Conservation (phyloP, 352 stramenopile species). For the Phytopythium chamaehyphon region DNA sequence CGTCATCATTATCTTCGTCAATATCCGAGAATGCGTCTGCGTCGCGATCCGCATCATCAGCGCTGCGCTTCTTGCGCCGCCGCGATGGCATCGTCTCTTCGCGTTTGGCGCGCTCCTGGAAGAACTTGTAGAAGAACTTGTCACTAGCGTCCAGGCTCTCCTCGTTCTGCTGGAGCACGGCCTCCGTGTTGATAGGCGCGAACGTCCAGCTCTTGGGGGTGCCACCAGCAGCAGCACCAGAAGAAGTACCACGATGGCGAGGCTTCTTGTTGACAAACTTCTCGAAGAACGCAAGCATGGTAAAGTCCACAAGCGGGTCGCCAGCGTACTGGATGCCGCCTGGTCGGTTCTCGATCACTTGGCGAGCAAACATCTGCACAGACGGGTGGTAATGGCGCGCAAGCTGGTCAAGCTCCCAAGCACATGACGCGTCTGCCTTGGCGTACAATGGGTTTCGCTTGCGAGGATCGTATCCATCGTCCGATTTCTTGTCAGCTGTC, state of each 20-base stretch:
- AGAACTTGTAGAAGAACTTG: slow-evolving; percentile 94
- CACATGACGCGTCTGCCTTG: slow-evolving; percentile 56
- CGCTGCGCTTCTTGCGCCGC: slow-evolving; percentile 31
- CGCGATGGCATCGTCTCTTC: slow-evolving; percentile 25
- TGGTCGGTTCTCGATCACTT: slow-evolving; percentile 51
- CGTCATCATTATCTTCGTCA: slow-evolving; percentile 38
- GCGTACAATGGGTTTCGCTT: slow-evolving; percentile 90
- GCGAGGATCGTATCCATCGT: slow-evolving; percentile 63
- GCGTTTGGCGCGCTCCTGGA: slow-evolving; percentile 73
- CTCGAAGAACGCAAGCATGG: slow-evolving; percentile 96
- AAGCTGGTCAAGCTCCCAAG: slow-evolving; percentile 94
- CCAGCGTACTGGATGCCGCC: slow-evolving; percentile 89
- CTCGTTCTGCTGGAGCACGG: slow-evolving; percentile 57
- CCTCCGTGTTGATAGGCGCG: slow-evolving; percentile 61
- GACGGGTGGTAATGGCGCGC: slow-evolving; percentile 96
- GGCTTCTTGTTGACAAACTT: slow-evolving; percentile 99
- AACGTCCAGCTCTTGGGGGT: slow-evolving; percentile 68
- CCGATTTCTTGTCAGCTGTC: slow-evolving; percentile 10
- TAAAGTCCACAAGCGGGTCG: slow-evolving; percentile 97
- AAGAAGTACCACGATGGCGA: slow-evolving; percentile 32
- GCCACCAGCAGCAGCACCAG: slow-evolving; percentile 5
- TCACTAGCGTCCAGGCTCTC: slow-evolving; percentile 75
- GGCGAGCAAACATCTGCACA: slow-evolving; percentile 90
- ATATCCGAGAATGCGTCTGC: slow-evolving; percentile 56
- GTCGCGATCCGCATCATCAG: slow-evolving; percentile 30